These are phyloP conservation scores for Kluyveromyces wickerhamii DNA, from an alignment of 805 yeast species.

Conservation along the genomic window DNA sequence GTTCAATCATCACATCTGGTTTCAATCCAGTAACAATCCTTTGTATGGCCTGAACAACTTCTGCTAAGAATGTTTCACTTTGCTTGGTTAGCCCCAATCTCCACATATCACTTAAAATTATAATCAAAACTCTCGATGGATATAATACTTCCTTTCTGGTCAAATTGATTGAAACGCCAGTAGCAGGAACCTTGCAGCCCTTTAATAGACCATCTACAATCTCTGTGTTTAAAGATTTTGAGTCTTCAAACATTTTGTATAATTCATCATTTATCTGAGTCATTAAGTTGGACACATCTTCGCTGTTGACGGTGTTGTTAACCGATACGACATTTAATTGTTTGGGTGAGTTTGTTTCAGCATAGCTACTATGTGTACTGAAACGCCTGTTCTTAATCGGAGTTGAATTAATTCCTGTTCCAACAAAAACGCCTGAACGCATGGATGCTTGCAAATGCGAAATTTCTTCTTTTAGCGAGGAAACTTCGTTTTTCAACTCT, in stretches of 20 bases:
- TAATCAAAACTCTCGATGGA: constrained; percentile 92
- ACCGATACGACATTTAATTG: constrained; percentile 17
- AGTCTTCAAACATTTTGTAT: constrained; percentile 61
- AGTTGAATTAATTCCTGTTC: constrained; percentile 28
- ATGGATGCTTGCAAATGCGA: constrained; percentile 34
- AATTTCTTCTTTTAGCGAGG: constrained; percentile 40
- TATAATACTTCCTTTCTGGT: constrained; percentile 86
- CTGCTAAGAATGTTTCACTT: constrained; percentile 84
- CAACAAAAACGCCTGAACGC: constrained; percentile 23
- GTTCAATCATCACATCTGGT: constrained; percentile 80
- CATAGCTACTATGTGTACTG: constrained; percentile 13
- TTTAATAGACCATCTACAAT: constrained; percentile 79
- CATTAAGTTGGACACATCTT: constrained; percentile 41
- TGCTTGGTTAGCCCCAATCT: constrained; percentile 88
- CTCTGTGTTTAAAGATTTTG: constrained; percentile 68
- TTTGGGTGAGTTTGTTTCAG: constrained; percentile 16
- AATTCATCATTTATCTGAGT: constrained; percentile 72
- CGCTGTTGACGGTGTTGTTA: constrained; percentile 21
- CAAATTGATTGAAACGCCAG: constrained; percentile 75
- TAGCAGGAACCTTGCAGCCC: constrained; percentile 77
- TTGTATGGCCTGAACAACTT: constrained; percentile 81
- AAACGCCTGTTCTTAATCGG: constrained; percentile 30
- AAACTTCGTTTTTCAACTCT: constrained; percentile 55
- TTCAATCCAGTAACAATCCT: constrained; percentile 67
- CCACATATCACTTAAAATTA: constrained; percentile 96